These are phyloP conservation scores for Geum urbanum DNA, from an alignment of 306 rosid genomes.

Conservation along the genomic window DNA sequence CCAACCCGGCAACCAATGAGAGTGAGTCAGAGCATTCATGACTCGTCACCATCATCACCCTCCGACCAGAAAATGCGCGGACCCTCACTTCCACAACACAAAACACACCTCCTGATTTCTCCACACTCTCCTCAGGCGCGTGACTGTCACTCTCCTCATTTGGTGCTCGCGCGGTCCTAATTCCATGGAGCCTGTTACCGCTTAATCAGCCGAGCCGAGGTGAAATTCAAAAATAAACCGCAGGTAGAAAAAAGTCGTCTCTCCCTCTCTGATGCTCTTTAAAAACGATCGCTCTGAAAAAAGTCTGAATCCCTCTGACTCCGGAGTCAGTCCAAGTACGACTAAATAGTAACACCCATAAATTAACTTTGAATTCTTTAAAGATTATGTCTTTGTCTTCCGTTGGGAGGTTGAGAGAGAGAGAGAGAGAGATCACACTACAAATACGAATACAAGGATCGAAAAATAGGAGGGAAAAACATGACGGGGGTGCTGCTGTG, in stretches of 20 bases:
- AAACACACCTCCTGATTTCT: not conserved
- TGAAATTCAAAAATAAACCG: not conserved
- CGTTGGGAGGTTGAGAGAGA: not conserved
- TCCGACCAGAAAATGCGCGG: slow-evolving; percentile 37
- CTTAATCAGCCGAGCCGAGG: not conserved
- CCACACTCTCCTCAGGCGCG: not conserved
- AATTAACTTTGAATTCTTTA: not conserved
- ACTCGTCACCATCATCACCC: slow-evolving; percentile 8
- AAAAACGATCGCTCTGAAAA: no score
- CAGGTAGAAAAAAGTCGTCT: not conserved
- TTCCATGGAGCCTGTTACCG: not conserved
- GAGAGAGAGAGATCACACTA: not conserved
- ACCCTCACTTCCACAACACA: slow-evolving; percentile 33
- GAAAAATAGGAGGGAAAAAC: not conserved
- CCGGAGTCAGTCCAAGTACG: slow-evolving; percentile 9
- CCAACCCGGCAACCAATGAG: no score
- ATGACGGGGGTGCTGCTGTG: not conserved
- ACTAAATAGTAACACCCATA: not conserved
- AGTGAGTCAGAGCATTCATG: no score
- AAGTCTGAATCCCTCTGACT: not conserved
- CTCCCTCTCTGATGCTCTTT: no score
- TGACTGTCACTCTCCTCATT: not conserved
- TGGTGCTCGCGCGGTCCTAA: slow-evolving; percentile 1
- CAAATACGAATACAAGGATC: not conserved
- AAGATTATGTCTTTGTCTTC: not conserved